A percentile compares a stretch with the other conserved stretches of the same genome.
Evolutionary conservation across 192 early-diverging fungal genomes (phyloP).

Genomic region (Spinellus fusiger): DNA sequence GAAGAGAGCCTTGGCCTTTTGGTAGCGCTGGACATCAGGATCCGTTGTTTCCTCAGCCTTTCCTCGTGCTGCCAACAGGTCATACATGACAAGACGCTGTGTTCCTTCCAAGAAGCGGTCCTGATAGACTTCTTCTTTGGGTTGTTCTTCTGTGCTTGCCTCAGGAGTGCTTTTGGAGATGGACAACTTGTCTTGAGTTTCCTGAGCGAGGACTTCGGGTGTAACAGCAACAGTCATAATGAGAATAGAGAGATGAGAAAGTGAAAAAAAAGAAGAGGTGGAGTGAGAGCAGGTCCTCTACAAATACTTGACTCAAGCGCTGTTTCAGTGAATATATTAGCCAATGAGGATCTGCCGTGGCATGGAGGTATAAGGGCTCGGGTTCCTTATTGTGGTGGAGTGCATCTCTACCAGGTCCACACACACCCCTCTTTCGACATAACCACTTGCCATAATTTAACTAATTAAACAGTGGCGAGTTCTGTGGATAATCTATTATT

Average conservation of each 20-base stretch:
- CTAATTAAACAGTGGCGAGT: too few species aligned
- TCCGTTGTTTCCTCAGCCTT: constrained; percentile 41
- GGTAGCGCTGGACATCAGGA: constrained; percentile 43
- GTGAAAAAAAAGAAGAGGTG: background rate
- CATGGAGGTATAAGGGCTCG: too few species aligned
- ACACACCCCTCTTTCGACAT: too few species aligned
- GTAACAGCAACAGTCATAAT: background rate
- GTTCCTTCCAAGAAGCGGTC: constrained; percentile 36
- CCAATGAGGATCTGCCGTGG: too few species aligned
- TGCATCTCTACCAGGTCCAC: too few species aligned
- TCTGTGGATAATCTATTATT: too few species aligned
- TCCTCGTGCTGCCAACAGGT: constrained; percentile 40
- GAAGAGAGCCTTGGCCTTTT: constrained; percentile 50
- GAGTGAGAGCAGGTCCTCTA: background rate
- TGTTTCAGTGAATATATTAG: too few species aligned
- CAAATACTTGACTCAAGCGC: too few species aligned
- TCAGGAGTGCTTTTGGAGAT: background rate
- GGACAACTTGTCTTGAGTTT: background rate
- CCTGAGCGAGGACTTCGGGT: too few species aligned
- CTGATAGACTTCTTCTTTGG: constrained; percentile 22
- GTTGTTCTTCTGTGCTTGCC: background rate
- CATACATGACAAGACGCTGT: constrained; percentile 37
- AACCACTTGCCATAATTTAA: too few species aligned
- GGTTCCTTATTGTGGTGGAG: too few species aligned
- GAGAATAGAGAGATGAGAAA: background rate